Percentiles rank a stretch among this genome's conserved stretches.
Evolutionary conservation across 768 basidiomycete genomes (phyloP).

Genomic region (Lactarius deliciosus): DNA sequence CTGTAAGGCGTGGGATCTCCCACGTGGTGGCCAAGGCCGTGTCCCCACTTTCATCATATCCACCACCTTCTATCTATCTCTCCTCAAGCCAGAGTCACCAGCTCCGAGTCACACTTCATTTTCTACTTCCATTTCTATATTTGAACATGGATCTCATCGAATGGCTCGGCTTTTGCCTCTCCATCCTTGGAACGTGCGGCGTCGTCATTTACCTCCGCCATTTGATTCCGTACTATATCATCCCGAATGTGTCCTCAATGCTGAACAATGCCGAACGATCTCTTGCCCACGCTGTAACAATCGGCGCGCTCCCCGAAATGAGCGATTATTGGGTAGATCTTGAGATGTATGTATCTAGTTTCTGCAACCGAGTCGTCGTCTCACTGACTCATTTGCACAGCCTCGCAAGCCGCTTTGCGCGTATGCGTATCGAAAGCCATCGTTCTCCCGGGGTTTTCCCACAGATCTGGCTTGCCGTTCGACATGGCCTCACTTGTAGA

Average conservation of each 20-base stretch:
- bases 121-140: not conserved
- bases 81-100: not conserved
- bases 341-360: conserved; percentile 2
- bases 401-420: not conserved
- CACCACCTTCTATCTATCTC: not conserved
- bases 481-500: conserved; percentile 4
- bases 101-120: not conserved
- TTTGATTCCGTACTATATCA: not conserved
- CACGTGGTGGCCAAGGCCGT: not conserved
- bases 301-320: not conserved
- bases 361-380: not conserved
- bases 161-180: not conserved
- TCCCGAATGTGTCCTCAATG: not conserved
- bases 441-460: not conserved
- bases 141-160: not conserved
- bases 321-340: not conserved
- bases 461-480: conserved; percentile 5
- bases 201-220: not conserved
- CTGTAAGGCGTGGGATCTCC: conserved; percentile 6
- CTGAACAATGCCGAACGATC: not conserved
- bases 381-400: not conserved
- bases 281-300: not conserved
- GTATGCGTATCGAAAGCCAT: conserved; percentile 9
- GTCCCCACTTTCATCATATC: not conserved
- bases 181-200: not conserved